A percentile compares a stretch with the other conserved stretches of the same genome.
phyloP scores from a whole-genome alignment of 1,139 yeast species.

The Hemisphaericaspora lyxosophila region DNA sequence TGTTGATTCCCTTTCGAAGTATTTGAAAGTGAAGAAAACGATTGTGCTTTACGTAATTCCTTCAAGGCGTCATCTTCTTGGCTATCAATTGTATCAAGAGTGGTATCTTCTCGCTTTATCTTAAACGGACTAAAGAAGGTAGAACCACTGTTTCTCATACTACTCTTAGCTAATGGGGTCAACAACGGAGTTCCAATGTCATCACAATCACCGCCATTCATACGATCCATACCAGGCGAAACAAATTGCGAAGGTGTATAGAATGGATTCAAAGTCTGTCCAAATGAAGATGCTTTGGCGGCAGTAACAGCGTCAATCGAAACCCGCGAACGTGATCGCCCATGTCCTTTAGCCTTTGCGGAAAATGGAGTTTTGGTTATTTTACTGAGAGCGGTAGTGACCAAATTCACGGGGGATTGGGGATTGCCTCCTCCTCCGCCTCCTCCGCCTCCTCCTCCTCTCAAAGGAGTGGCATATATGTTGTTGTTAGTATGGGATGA shows the following conservation, averaged over 20 bases:
- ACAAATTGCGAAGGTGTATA: conserved; percentile 44
- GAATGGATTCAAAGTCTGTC: conserved; percentile 40
- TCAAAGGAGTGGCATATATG: conserved; percentile 32
- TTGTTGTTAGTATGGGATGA: conserved; percentile 20
- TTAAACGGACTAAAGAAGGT: conserved; percentile 15
- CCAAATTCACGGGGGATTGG: conserved; percentile 27
- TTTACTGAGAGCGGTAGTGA: conserved; percentile 18
- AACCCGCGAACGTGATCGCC: conserved; percentile 42
- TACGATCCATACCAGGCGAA: conserved; percentile 33
- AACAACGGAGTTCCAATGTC: conserved; percentile 37
- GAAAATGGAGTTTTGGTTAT: conserved; percentile 33
- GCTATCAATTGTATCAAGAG: conserved; percentile 38
- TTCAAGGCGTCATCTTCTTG: conserved; percentile 48
- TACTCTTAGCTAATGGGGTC: conserved; percentile 20
- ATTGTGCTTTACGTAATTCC: conserved; percentile 41
- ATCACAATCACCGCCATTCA: conserved; percentile 21
- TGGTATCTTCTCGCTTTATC: conserved; percentile 20
- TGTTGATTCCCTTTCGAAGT: conserved; percentile 3
- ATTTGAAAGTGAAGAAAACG: conserved; percentile 22
- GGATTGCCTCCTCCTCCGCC: too few species aligned
- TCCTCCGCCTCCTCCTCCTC: too few species aligned
- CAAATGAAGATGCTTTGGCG: conserved; percentile 15
- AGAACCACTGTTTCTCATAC: conserved; percentile 8
- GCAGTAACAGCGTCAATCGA: conserved; percentile 32
- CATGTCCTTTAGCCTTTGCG: conserved; percentile 30